These are phyloP conservation scores for Neurospora sp. DNA, from an alignment of 495 filamentous ascomycete species.

Conservation along the genomic window DNA sequence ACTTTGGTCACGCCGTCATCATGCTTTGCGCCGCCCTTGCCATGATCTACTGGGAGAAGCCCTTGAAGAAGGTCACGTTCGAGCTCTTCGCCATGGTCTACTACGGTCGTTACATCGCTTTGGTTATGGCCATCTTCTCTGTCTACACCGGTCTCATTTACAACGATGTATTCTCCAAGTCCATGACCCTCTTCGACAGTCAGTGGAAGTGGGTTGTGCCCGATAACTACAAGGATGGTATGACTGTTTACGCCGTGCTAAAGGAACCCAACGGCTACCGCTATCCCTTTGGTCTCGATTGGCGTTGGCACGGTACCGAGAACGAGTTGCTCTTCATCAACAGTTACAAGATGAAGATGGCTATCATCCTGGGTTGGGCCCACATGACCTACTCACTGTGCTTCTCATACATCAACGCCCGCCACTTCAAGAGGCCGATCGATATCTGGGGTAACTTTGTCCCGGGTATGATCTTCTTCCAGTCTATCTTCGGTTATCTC, in stretches of 20 bases:
- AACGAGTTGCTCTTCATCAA: slow-evolving; percentile 92
- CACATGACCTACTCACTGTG: slow-evolving; percentile 98
- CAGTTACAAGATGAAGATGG: slow-evolving; percentile 99
- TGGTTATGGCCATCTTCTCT: slow-evolving; percentile 96
- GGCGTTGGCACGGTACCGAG: slow-evolving; percentile 91
- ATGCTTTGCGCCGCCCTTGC: slow-evolving; percentile 70
- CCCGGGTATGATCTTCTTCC: slow-evolving; percentile 98
- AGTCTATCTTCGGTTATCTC: slow-evolving; percentile 96
- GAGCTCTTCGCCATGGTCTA: slow-evolving; percentile 97
- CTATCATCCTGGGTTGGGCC: slow-evolving; percentile 88
- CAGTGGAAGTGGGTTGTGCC: slow-evolving; percentile 76
- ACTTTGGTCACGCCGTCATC: slow-evolving; percentile 83
- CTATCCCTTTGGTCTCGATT: slow-evolving; percentile 94
- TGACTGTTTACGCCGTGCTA: slow-evolving; percentile 51
- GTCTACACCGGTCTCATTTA: slow-evolving; percentile 97
- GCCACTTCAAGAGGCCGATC: slow-evolving; percentile 85
- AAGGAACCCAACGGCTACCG: slow-evolving; percentile 49
- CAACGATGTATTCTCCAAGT: slow-evolving; percentile 94
- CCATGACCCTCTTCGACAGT: slow-evolving; percentile 76
- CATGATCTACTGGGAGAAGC: slow-evolving; percentile 95
- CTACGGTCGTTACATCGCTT: slow-evolving; percentile 95
- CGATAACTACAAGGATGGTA: slow-evolving; percentile 47
- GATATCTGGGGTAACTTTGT: slow-evolving; percentile 97
- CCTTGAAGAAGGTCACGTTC: slow-evolving; percentile 80
- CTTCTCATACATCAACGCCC: slow-evolving; percentile 85